phyloP scores from a whole-genome alignment of 108 stramenopile genomes.

The Mayamaea pseudoterrestris region DNA sequence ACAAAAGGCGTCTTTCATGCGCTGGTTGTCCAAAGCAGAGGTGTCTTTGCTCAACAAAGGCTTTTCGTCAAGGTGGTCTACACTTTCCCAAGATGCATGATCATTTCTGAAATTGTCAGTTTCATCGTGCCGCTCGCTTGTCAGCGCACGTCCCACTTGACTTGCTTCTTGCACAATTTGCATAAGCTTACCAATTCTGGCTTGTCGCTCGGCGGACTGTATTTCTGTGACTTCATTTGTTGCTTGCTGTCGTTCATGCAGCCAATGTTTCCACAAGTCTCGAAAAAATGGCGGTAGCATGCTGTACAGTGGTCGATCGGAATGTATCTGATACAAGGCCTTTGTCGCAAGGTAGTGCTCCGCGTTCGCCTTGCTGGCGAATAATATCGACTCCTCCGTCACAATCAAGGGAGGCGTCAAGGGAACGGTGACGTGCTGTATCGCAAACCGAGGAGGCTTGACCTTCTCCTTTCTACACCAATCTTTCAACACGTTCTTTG shows the following conservation, averaged over 20 bases:
- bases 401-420: too few species aligned
- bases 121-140: too few species aligned
- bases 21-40: too few species aligned
- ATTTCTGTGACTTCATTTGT: background rate
- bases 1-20: too few species aligned
- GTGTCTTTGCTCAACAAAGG: too few species aligned
- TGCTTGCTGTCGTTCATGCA: background rate
- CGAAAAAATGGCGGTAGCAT: background rate
- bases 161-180: background rate
- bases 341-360: background rate
- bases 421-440: conserved; percentile 6
- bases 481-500: conserved; percentile 45
- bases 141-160: background rate
- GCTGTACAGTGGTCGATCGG: background rate
- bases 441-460: conserved; percentile 38
- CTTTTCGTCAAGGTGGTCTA: too few species aligned
- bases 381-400: background rate
- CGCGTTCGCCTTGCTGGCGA: background rate
- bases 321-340: background rate
- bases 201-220: background rate
- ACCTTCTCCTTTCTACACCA: conserved; percentile 36
- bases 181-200: background rate
- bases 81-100: too few species aligned
- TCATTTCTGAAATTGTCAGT: too few species aligned
- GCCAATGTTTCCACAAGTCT: background rate